Evolutionary conservation across 345 rosid species (phyloP), one percentile per base, ranked within the genome.

Genomic region (Hibiscus syriacus): DNA sequence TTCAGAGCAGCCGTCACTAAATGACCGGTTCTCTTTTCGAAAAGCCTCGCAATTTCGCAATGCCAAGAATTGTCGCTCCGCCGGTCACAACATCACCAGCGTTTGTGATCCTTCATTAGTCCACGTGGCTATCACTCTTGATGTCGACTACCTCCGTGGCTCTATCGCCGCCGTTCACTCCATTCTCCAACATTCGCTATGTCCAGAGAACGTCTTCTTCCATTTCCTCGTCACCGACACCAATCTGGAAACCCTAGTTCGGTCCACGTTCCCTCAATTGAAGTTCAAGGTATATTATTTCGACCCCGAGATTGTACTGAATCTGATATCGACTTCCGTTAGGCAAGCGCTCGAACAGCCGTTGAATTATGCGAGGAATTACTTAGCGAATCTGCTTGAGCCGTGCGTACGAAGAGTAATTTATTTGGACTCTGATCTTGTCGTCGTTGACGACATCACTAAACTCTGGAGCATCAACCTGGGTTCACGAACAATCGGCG

Each of bases 261-360:
- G 90, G 26, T 86, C 96, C 55, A 86, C 88, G 20, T 93, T 93
- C 69, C 98, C 98, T 3, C 78, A 80, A 71, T 76, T 90, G 86
- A 90, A 82, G 80, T 88, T 93, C 73, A 93, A 87, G 80, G 90
- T 88, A 54, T 90, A 93, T 48, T 82, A 78, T 65, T 93, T 93
- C 79, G 88, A 93, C 71, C 92, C 98, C 6, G 80, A 78, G 73
- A 81, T 80, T 8, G 98, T 93, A 4, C 83, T 93, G 64, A 78
- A 63, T 34, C 67, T 89, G 78, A 93, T 93, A 68, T 93, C 98
- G 0, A 77, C 90, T 23, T 92, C 98, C 5, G 96, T 92, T 4
- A 77, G 98, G 71, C 98, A 90, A 77, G 96, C 98, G 19, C 87
- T 92, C 0, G 98, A 92, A 57, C 98, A 92, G 74, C 98, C 98